Evolutionary conservation across 2,329 filamentous ascomycete genomes (phyloP).

Genomic region (Aspergillus pseudoglaucus): DNA sequence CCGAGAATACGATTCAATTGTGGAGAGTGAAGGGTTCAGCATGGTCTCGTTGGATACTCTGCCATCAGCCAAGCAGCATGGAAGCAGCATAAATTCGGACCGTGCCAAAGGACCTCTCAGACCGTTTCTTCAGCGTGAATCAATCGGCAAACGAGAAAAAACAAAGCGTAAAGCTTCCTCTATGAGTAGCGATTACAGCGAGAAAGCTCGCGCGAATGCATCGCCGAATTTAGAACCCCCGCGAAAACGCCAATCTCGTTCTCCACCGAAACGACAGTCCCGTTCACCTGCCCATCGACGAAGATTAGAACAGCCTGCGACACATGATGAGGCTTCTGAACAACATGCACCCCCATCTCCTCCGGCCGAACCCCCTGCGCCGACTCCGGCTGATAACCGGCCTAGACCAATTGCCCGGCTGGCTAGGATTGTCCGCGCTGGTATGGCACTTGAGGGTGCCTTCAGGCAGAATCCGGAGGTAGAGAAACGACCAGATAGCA

Average conservation of each 20-base stretch:
- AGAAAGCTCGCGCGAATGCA: conserved; percentile 9
- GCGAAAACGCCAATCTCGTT: background rate
- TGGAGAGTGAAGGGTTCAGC: conserved; percentile 53
- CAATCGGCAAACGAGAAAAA: conserved; percentile 16
- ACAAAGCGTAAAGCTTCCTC: conserved; percentile 21
- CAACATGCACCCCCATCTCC: background rate
- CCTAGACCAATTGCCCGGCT: conserved; percentile 19
- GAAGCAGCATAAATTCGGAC: conserved; percentile 27
- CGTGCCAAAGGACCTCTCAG: conserved; percentile 19
- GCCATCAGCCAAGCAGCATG: conserved; percentile 42
- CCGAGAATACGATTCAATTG: conserved; percentile 48
- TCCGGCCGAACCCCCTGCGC: background rate
- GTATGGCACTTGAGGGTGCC: conserved; percentile 32
- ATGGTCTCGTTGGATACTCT: conserved; percentile 52
- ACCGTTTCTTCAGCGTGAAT: conserved; percentile 23
- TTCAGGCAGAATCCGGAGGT: conserved; percentile 15
- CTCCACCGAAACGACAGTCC: background rate
- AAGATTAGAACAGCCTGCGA: background rate
- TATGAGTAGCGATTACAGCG: conserved; percentile 13
- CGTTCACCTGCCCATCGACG: background rate
- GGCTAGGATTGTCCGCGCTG: conserved; percentile 29
- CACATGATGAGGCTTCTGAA: background rate
- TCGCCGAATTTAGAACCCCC: conserved; percentile 5
- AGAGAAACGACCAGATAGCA: conserved; percentile 4
- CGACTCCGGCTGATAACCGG: conserved; percentile 1